A percentile compares a stretch with the other conserved stretches of the same genome.
Conservation (phyloP, 371 early-diverging fungal species). For the Fennellomyces sp. region DNA sequence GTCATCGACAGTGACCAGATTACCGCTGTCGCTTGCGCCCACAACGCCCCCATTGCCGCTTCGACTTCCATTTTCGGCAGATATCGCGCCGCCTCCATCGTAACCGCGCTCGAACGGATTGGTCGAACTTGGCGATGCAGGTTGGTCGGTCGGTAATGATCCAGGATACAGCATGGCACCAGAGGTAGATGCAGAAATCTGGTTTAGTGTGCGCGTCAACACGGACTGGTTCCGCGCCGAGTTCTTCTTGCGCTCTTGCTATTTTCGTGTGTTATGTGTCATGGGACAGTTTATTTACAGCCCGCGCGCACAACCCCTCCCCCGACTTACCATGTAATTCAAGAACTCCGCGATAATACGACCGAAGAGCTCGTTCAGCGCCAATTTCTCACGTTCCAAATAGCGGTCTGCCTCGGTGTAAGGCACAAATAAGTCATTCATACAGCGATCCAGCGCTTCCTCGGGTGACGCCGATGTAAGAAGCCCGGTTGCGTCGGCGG, state of each 20-base stretch:
- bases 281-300: background rate
- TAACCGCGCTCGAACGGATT: slow-evolving; percentile 19
- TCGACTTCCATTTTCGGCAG: background rate
- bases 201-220: slow-evolving; percentile 71
- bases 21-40: background rate
- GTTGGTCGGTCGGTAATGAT: slow-evolving; percentile 14
- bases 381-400: slow-evolving; percentile 73
- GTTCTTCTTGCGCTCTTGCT: slow-evolving; percentile 64
- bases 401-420: slow-evolving; percentile 91
- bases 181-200: slow-evolving; percentile 61
- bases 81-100: background rate
- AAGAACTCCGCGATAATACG: slow-evolving; percentile 50
- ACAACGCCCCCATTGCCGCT: background rate
- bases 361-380: slow-evolving; percentile 65
- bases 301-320: background rate
- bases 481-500: slow-evolving; percentile 30
- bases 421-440: slow-evolving; percentile 94
- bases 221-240: slow-evolving; percentile 65
- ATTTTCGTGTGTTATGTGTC: background rate
- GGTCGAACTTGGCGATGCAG: slow-evolving; percentile 4
- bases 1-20: slow-evolving; percentile 37
- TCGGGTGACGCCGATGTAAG: slow-evolving; percentile 52
- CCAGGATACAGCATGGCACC: slow-evolving; percentile 20
- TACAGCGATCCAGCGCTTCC: slow-evolving; percentile 82
- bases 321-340: slow-evolving; percentile 39